Evolutionary conservation across 495 filamentous ascomycete species (phyloP).

Genomic region (Neurospora intermedia): DNA sequence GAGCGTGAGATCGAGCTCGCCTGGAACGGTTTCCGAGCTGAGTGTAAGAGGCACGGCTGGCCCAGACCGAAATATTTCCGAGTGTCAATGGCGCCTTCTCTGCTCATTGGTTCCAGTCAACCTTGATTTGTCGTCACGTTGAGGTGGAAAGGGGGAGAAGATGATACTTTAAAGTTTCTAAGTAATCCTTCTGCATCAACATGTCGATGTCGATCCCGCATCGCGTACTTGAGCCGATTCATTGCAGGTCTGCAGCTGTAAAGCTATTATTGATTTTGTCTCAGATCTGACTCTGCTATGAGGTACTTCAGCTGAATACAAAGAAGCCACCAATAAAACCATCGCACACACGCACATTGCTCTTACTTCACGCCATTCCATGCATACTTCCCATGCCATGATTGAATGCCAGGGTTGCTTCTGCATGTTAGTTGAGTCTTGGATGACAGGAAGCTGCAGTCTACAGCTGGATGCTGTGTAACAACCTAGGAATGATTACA

Average conservation of each 20-base stretch:
- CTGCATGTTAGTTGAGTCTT: background rate
- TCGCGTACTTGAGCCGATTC: background rate
- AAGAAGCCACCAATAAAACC: background rate
- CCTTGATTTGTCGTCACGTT: background rate
- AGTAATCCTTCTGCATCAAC: background rate
- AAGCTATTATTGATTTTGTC: background rate
- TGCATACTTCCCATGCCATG: background rate
- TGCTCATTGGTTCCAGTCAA: background rate
- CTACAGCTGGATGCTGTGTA: background rate
- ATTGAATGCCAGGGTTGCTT: background rate
- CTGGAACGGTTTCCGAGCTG: background rate
- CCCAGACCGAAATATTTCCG: background rate
- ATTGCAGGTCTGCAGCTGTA: background rate
- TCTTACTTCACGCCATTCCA: background rate
- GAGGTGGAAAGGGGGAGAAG: background rate
- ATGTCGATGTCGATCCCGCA: background rate
- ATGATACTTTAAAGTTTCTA: background rate
- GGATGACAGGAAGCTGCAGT: background rate
- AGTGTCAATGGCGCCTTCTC: background rate
- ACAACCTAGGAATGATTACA: background rate
- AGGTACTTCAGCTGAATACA: background rate
- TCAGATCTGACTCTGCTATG: background rate
- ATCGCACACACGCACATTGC: background rate
- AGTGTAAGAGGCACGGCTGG: background rate
- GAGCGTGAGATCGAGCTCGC: background rate